These are phyloP conservation scores for Blastocystis sp. DNA, from an alignment of 352 stramenopile species.

Conservation along the genomic window DNA sequence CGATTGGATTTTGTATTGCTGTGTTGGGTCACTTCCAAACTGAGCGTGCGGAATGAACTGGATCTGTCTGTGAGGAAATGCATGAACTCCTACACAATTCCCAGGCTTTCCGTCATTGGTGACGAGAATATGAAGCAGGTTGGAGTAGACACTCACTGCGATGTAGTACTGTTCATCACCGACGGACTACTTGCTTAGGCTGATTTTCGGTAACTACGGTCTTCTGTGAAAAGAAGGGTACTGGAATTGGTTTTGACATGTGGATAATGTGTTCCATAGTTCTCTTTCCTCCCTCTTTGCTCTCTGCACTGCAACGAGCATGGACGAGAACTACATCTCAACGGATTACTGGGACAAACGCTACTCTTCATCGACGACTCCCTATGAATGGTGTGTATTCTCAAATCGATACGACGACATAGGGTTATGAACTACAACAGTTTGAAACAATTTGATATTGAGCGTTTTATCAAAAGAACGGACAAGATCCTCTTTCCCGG, in stretches of 20 bases:
- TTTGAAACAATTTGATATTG: constrained; percentile 48
- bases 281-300: background rate
- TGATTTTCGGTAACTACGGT: background rate
- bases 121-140: constrained; percentile 45
- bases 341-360: constrained; percentile 54
- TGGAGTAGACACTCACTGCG: constrained; percentile 33
- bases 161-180: background rate
- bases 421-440: constrained; percentile 45
- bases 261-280: background rate
- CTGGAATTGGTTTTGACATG: background rate
- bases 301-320: background rate
- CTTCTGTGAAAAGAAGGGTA: background rate
- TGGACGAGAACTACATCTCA: background rate
- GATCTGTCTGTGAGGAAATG: background rate
- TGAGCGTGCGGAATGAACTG: constrained; percentile 48
- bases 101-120: constrained; percentile 28
- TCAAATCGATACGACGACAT: background rate
- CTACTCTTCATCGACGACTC: background rate
- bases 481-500: constrained; percentile 44
- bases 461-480: constrained; percentile 39
- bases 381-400: constrained; percentile 34
- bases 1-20: constrained; percentile 2
- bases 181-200: background rate
- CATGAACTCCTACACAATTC: background rate
- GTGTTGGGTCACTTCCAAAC: background rate